phyloP scores from a whole-genome alignment of 2,329 filamentous ascomycete species.

The Stemphylium lycopersici region DNA sequence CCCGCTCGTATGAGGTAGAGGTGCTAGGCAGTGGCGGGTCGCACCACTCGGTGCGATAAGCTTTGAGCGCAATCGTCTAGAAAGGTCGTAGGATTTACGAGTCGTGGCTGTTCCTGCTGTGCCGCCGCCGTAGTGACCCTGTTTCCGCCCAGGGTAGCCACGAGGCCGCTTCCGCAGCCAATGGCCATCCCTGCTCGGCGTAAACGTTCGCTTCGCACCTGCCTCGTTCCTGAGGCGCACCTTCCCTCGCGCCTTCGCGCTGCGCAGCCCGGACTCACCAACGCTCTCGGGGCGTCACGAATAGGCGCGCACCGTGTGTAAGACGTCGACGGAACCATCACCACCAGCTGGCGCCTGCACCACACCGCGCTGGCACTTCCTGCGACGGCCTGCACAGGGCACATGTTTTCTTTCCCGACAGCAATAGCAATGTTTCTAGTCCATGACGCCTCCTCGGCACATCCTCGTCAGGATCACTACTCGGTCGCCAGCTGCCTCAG shows the following conservation, averaged over 20 bases:
- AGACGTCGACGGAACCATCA: not conserved
- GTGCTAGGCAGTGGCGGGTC: conserved; percentile 2
- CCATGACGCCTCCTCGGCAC: not conserved
- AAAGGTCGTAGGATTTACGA: conserved; percentile 15
- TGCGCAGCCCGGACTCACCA: not conserved
- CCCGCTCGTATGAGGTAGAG: conserved; percentile 1
- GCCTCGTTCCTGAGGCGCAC: conserved; percentile 19
- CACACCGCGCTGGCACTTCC: not conserved
- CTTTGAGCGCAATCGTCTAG: conserved; percentile 16
- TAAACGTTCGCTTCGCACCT: conserved; percentile 24
- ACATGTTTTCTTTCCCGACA: conserved; percentile 8
- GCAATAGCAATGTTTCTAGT: not conserved
- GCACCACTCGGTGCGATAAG: conserved; percentile 8
- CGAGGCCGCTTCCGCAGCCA: conserved; percentile 21
- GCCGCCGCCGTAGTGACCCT: conserved; percentile 16
- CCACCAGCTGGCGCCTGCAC: not conserved
- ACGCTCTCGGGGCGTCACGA: conserved; percentile 3
- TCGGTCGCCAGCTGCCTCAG: conserved; percentile 9
- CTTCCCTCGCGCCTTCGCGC: not conserved
- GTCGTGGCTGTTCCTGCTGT: conserved; percentile 5
- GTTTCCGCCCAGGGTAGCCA: conserved; percentile 17
- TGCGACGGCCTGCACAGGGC: not conserved
- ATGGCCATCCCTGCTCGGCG: conserved; percentile 7
- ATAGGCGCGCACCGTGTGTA: not conserved
- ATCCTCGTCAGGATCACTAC: conserved; percentile 2